Percentiles rank a stretch among this genome's conserved stretches.
Conservation (phyloP, 23 red algal species). For the Gracilaria domingensis region DNA sequence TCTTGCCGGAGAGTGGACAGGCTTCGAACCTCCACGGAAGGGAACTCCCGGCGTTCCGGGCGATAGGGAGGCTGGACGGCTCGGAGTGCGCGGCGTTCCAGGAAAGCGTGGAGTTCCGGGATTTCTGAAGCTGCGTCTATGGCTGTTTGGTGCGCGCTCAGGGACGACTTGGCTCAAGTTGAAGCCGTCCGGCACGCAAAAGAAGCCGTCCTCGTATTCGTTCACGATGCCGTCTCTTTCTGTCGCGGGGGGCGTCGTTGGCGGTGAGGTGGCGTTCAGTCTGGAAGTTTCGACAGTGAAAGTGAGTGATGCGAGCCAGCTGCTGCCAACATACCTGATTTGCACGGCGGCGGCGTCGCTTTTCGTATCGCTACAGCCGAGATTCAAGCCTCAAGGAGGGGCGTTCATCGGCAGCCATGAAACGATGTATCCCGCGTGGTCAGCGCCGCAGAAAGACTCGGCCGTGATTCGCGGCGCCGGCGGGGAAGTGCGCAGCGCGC, state of each 20-base stretch:
- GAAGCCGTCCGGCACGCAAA: not conserved
- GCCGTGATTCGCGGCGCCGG: not conserved
- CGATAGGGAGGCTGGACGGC: not conserved
- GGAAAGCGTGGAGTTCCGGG: not conserved
- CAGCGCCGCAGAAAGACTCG: not conserved
- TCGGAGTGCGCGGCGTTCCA: not conserved
- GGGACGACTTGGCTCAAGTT: not conserved
- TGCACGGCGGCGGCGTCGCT: not conserved
- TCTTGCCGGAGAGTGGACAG: not conserved
- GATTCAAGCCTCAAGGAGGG: slow-evolving; percentile 4
- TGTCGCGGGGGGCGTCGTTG: not conserved
- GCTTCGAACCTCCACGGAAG: not conserved
- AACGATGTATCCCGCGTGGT: slow-evolving; percentile 35
- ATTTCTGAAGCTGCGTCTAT: not conserved
- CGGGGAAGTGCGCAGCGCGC: not conserved
- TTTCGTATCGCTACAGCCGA: not conserved
- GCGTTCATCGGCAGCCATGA: not conserved
- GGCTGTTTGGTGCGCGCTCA: not conserved
- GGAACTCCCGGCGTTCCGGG: not conserved
- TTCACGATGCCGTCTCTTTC: not conserved
- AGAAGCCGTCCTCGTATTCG: not conserved
- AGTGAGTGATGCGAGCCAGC: slow-evolving; percentile 1
- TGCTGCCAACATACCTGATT: not conserved
- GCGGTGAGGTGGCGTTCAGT: not conserved
- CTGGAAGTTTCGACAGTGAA: not conserved